phyloP scores from a whole-genome alignment of 2,329 filamentous ascomycete genomes.

The Fusarium pilosicola region DNA sequence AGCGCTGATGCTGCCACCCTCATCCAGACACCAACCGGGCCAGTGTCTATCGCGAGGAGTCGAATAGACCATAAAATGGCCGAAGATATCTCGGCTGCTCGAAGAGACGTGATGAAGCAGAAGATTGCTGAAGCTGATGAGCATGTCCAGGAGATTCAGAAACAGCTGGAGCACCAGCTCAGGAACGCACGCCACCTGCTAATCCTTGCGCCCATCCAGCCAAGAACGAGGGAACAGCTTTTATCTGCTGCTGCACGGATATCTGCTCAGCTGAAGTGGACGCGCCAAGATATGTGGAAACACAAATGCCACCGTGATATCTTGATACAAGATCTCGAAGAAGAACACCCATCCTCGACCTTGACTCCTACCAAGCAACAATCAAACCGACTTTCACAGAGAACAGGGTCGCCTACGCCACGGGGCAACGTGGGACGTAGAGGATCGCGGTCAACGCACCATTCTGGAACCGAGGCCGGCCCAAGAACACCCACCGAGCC shows the following conservation, averaged over 20 bases:
- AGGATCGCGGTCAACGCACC: constrained; percentile 44
- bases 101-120: constrained; percentile 82
- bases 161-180: constrained; percentile 82
- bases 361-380: constrained; percentile 44
- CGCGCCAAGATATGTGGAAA: constrained; percentile 92
- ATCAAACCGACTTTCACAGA: constrained; percentile 35
- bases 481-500: constrained; percentile 44
- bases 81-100: constrained; percentile 84
- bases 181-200: constrained; percentile 91
- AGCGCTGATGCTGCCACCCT: constrained; percentile 67
- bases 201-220: constrained; percentile 87
- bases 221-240: constrained; percentile 87
- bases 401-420: constrained; percentile 43
- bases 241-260: constrained; percentile 86
- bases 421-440: constrained; percentile 35
- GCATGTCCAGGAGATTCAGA: constrained; percentile 76
- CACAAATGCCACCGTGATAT: constrained; percentile 92
- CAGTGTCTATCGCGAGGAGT: constrained; percentile 77
- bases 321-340: constrained; percentile 83
- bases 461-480: constrained; percentile 39
- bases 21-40: constrained; percentile 76
- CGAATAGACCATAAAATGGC: constrained; percentile 84
- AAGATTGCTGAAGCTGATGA: constrained; percentile 87
- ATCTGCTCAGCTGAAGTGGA: constrained; percentile 91
- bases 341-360: constrained; percentile 62